phyloP scores from a whole-genome alignment of 495 filamentous ascomycete species.

The Trichoderma reesei region DNA sequence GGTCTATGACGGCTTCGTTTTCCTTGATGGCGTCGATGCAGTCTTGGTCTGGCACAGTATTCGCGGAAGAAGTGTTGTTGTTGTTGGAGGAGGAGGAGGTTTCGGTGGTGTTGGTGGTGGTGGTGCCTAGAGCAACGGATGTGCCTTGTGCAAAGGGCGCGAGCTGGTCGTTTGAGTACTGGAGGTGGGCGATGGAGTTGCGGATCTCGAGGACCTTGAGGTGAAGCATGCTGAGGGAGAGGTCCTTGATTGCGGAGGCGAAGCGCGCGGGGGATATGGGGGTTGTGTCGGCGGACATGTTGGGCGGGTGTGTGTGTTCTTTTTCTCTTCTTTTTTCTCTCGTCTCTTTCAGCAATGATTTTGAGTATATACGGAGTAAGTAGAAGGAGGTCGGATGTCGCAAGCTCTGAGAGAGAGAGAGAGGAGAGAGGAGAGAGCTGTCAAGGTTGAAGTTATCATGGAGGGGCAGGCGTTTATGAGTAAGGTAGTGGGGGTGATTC shows the following conservation, averaged over 20 bases:
- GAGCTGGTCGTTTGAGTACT: constrained; percentile 67
- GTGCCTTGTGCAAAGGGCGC: constrained; percentile 44
- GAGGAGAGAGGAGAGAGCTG: neutral
- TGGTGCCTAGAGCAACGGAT: constrained; percentile 16
- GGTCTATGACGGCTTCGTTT: constrained; percentile 61
- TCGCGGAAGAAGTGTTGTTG: no score
- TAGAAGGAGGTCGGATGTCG: neutral
- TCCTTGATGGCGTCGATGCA: constrained; percentile 63
- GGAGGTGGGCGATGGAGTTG: constrained; percentile 74
- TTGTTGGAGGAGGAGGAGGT: no score
- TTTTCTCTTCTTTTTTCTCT: no score
- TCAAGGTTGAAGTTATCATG: neutral
- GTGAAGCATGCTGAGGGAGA: constrained; percentile 62
- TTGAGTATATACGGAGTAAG: no score
- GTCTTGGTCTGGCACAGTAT: constrained; percentile 54
- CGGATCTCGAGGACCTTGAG: constrained; percentile 72
- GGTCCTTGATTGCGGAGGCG: constrained; percentile 61
- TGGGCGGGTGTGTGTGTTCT: neutral
- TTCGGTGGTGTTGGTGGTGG: constrained; percentile 14
- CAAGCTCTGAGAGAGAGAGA: neutral
- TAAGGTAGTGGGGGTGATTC: no score
- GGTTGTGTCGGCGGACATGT: constrained; percentile 33
- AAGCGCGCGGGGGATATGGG: constrained; percentile 56
- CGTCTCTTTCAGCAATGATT: no score
- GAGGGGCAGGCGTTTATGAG: no score